phyloP scores from a whole-genome alignment of 306 rosid species.

The Urtica urens region DNA sequence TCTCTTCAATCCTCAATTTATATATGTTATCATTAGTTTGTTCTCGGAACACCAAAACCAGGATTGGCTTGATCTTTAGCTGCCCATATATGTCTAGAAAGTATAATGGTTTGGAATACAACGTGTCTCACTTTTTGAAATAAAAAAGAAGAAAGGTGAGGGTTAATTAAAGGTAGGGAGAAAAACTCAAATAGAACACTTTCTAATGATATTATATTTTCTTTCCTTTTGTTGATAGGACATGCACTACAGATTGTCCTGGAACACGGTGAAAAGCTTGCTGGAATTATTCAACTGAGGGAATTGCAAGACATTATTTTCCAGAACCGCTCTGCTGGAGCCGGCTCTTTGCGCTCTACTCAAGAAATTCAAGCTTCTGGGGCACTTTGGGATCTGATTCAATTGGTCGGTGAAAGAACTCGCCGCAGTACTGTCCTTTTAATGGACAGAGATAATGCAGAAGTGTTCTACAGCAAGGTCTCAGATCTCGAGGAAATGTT shows the following conservation, averaged over 20 bases:
- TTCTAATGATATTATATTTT: conserved; percentile 14
- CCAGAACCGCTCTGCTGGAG: conserved; percentile 55
- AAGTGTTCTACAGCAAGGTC: conserved; percentile 92
- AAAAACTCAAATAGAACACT: conserved; percentile 3
- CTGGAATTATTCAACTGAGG: conserved; percentile 87
- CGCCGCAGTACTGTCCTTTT: conserved; percentile 82
- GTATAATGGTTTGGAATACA: conserved; percentile 10
- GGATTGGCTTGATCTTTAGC: conserved; percentile 9
- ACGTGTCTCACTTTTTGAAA: conserved; percentile 9
- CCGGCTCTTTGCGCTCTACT: conserved; percentile 34
- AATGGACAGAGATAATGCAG: conserved; percentile 98
- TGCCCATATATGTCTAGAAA: not conserved
- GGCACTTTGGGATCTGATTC: conserved; percentile 95
- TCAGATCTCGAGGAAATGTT: conserved; percentile 83
- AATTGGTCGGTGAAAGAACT: conserved; percentile 83
- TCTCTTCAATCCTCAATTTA: conserved; percentile 2
- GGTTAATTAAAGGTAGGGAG: not conserved
- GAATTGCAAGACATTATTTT: conserved; percentile 67
- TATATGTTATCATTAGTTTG: conserved; percentile 13
- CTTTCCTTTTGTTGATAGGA: conserved; percentile 48
- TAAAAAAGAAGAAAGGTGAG: not conserved
- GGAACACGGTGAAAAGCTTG: conserved; percentile 95
- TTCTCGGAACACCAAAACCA: not conserved
- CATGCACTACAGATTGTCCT: conserved; percentile 65
- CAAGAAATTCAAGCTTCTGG: conserved; percentile 59